phyloP scores from a whole-genome alignment of 2,329 filamentous ascomycete species.

The Aspergillus tanneri region DNA sequence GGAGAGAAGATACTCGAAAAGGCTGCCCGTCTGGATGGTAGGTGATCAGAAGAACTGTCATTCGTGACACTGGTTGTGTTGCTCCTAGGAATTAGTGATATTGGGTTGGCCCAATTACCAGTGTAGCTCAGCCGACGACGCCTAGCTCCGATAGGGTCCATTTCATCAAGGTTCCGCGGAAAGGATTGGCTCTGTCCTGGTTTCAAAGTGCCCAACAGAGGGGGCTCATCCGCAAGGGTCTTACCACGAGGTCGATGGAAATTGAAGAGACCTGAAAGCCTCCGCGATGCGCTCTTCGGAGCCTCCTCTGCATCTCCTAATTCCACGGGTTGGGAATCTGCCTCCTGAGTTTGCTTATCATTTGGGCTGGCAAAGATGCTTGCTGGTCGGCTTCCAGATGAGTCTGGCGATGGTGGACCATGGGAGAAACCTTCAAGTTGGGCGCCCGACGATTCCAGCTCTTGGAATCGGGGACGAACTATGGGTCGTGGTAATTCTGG shows the following conservation, averaged over 20 bases:
- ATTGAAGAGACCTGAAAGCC: conserved; percentile 59
- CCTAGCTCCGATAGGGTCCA: conserved; percentile 51
- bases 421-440: conserved; percentile 36
- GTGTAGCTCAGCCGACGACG: conserved; percentile 59
- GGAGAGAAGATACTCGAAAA: conserved; percentile 48
- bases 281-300: conserved; percentile 48
- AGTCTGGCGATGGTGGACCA: conserved; percentile 46
- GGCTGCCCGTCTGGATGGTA: conserved; percentile 40
- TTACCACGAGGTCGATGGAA: conserved; percentile 62
- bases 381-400: conserved; percentile 44
- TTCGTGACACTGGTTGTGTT: conserved; percentile 45
- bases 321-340: conserved; percentile 34
- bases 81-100: conserved; percentile 48
- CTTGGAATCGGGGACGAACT: conserved; percentile 30
- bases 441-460: conserved; percentile 29
- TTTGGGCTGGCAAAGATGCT: conserved; percentile 50
- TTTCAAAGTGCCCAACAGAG: conserved; percentile 58
- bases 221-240: conserved; percentile 59
- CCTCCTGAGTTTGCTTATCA: conserved; percentile 41
- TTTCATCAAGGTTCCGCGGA: conserved; percentile 54
- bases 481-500: conserved; percentile 35
- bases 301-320: conserved; percentile 34
- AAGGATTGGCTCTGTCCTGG: conserved; percentile 63
- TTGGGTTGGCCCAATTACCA: conserved; percentile 54
- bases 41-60: conserved; percentile 43